Evolutionary conservation across 2,329 filamentous ascomycete species (phyloP).

Genomic region (Geosmithia morbida): DNA sequence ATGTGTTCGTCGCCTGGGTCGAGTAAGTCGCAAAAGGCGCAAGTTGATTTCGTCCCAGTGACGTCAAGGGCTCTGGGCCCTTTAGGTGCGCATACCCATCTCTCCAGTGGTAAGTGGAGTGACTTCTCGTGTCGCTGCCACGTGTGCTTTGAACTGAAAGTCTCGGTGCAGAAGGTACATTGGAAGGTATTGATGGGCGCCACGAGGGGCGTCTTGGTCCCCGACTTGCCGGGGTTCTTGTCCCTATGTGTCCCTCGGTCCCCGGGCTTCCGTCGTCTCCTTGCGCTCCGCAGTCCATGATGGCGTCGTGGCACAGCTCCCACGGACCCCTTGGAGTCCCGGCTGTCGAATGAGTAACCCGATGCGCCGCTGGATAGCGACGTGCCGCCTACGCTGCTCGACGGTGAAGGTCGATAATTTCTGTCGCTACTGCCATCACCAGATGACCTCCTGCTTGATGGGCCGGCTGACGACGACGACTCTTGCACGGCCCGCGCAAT

Average conservation of each 20-base stretch:
- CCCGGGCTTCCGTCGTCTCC: not conserved
- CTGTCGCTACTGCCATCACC: not conserved
- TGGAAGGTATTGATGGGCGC: slow-evolving; percentile 15
- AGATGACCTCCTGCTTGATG: slow-evolving; percentile 3
- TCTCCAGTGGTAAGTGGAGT: slow-evolving; percentile 28
- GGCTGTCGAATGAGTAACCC: slow-evolving; percentile 35
- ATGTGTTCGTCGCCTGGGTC: slow-evolving; percentile 18
- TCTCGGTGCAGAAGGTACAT: slow-evolving; percentile 31
- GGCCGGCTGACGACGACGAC: slow-evolving; percentile 4
- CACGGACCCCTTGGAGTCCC: slow-evolving; percentile 29
- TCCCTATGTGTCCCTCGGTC: not conserved
- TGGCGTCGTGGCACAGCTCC: slow-evolving; percentile 2
- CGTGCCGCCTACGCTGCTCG: slow-evolving; percentile 34
- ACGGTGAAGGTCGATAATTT: slow-evolving; percentile 30
- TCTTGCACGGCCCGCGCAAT: slow-evolving; percentile 12
- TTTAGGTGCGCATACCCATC: slow-evolving; percentile 26
- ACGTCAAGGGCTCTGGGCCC: slow-evolving; percentile 20
- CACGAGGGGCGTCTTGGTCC: slow-evolving; percentile 1
- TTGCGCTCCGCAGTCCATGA: not conserved
- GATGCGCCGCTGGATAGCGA: slow-evolving; percentile 38
- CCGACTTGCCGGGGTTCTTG: not conserved
- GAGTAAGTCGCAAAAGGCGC: slow-evolving; percentile 20
- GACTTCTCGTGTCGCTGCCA: slow-evolving; percentile 36
- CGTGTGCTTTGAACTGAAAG: slow-evolving; percentile 27
- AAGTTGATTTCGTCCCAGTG: slow-evolving; percentile 9